These are phyloP conservation scores for Xylariaceae sp. DNA, from an alignment of 2,329 filamentous ascomycete genomes.

Conservation along the genomic window DNA sequence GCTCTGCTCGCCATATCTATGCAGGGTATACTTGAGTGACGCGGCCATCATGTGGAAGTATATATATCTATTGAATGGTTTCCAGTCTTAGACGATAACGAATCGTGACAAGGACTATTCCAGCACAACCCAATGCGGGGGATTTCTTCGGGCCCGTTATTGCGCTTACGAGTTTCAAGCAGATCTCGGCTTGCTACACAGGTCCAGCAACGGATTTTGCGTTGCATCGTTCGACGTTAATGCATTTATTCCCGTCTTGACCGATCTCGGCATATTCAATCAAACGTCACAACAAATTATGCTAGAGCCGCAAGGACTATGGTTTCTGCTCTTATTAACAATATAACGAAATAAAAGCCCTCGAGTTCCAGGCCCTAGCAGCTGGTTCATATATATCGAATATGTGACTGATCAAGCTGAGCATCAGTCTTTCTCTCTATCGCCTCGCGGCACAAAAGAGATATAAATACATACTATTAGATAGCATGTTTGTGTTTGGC, in stretches of 20 bases:
- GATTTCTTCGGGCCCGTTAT: no score
- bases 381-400: conserved; percentile 48
- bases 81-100: neutral
- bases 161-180: no score
- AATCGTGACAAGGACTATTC: no score
- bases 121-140: no score
- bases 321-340: no score
- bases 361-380: conserved; percentile 52
- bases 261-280: no score
- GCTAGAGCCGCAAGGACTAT: no score
- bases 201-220: no score
- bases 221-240: no score
- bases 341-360: conserved; percentile 39
- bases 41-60: conserved; percentile 24
- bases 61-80: neutral
- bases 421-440: conserved; percentile 51
- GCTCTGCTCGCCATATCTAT: conserved; percentile 30
- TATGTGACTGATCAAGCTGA: conserved; percentile 56
- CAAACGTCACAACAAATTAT: no score
- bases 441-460: conserved; percentile 42
- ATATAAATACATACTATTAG: conserved; percentile 47
- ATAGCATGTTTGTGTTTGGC: conserved; percentile 43
- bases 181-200: no score
- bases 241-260: no score
- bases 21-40: conserved; percentile 26